Evolutionary conservation across 2,329 filamentous ascomycete species (phyloP), one percentile per base, ranked within the genome.

Genomic region (Xylariaceae sp.): DNA sequence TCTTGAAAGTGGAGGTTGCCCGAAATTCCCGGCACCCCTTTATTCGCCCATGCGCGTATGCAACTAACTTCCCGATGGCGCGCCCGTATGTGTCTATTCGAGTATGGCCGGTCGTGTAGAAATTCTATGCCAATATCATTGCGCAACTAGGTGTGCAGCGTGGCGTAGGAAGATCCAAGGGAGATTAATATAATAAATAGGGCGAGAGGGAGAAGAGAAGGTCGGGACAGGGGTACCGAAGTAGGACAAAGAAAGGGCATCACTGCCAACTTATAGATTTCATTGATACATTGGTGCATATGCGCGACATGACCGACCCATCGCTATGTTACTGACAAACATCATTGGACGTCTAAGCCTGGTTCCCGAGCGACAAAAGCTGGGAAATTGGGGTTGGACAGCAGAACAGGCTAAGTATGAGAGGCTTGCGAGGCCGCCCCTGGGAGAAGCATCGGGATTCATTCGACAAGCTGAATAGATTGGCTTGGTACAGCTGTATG

Each of bases 381-480:
- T 28, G 38, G 34, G 27, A 32, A 38, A 35, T n/a, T n/a, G n/a
- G n/a, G n/a, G n/a, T n/a, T n/a, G n/a, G n/a, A 44, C 14, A 35
- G 6, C 26, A 12, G 23, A 37, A 36, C 39, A 39, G 33, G 34
- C 40, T 43, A n/a, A n/a, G n/a, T n/a, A n/a, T n/a, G n/a, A n/a
- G n/a, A n/a, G n/a, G n/a, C n/a, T n/a, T n/a, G n/a, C n/a, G n/a
- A n/a, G n/a, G n/a, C n/a, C n/a, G n/a, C n/a, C n/a, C n/a, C n/a
- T n/a, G n/a, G n/a, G n/a, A n/a, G n/a, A n/a, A n/a, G n/a, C n/a
- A n/a, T n/a, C n/a, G n/a, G n/a, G n/a, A n/a, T n/a, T n/a, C n/a
- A n/a, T n/a, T n/a, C n/a, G n/a, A n/a, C n/a, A 28, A 40, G 43
- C 44, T 46, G 40, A 44, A 12, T 30, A 42, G 23, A 45, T 45